phyloP scores from a whole-genome alignment of 2,329 filamentous ascomycete genomes.

The Alternaria alternata region DNA sequence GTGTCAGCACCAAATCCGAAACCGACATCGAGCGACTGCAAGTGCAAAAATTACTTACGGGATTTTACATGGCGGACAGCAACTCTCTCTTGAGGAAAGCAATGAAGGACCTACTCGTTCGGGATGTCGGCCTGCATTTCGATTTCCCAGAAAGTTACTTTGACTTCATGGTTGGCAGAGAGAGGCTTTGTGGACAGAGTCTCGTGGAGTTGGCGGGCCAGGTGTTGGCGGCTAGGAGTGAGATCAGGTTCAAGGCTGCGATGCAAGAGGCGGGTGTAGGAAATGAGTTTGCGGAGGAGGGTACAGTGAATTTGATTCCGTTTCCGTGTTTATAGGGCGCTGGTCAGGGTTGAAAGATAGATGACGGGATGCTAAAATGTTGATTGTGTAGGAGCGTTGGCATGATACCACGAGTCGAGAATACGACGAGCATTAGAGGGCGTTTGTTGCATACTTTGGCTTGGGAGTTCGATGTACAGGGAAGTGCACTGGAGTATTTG shows the following conservation, averaged over 20 bases:
- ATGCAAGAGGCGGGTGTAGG: constrained; percentile 27
- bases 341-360: background rate
- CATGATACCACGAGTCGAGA: constrained; percentile 1
- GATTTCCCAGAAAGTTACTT: constrained; percentile 43
- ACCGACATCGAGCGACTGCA: constrained; percentile 19
- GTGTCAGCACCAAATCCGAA: constrained; percentile 9
- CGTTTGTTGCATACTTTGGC: background rate
- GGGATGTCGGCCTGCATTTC: constrained; percentile 31
- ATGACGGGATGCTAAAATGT: background rate
- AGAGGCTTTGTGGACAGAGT: constrained; percentile 23
- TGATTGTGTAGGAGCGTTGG: background rate
- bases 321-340: background rate
- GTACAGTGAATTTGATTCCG: constrained; percentile 10
- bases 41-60: constrained; percentile 30
- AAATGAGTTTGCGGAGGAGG: constrained; percentile 9
- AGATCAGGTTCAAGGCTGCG: constrained; percentile 34
- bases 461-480: background rate
- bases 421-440: constrained; percentile 1
- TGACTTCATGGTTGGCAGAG: constrained; percentile 22
- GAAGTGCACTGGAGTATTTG: background rate
- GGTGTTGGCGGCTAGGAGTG: constrained; percentile 39
- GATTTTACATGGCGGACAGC: constrained; percentile 36
- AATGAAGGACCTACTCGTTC: constrained; percentile 21
- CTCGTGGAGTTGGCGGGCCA: constrained; percentile 40
- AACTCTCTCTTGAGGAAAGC: constrained; percentile 27